These are phyloP conservation scores for Polytolypa hystricis DNA, from an alignment of 2,329 filamentous ascomycete species.

Conservation along the genomic window DNA sequence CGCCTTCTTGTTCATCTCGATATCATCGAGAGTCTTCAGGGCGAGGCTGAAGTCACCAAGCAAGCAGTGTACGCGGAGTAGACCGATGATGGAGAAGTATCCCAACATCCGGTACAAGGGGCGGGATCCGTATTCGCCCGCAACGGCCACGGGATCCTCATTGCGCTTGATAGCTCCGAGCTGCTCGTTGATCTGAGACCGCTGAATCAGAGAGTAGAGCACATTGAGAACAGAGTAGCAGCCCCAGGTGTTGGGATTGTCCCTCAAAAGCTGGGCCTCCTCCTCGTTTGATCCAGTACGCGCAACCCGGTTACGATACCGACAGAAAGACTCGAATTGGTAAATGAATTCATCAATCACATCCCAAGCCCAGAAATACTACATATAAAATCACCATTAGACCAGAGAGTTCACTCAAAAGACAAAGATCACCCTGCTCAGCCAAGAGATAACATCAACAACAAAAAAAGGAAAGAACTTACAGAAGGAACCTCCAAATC, in stretches of 20 bases:
- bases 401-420: neutral
- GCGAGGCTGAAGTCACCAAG: constrained; percentile 96
- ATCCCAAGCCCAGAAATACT: constrained; percentile 99
- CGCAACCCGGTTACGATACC: constrained; percentile 86
- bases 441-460: neutral
- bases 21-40: constrained; percentile 97
- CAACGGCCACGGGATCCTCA: constrained; percentile 77
- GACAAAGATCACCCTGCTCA: neutral
- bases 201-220: constrained; percentile 95
- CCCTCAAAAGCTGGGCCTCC: constrained; percentile 79
- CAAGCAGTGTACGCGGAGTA: constrained; percentile 90
- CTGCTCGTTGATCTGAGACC: constrained; percentile 97
- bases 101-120: constrained; percentile 96
- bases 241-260: constrained; percentile 98
- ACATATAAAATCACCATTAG: constrained; percentile 10
- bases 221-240: constrained; percentile 99
- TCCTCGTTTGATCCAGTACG: constrained; percentile 73
- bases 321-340: constrained; percentile 99
- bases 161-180: constrained; percentile 86
- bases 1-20: constrained; percentile 99
- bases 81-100: constrained; percentile 97
- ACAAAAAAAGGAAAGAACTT: constrained; percentile 33
- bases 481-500: constrained; percentile 94
- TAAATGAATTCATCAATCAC: constrained; percentile 99
- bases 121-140: constrained; percentile 89